Base-by-base conservation (phyloP, 2,329 filamentous ascomycete species). In the Hypomyces rosellus region DNA sequence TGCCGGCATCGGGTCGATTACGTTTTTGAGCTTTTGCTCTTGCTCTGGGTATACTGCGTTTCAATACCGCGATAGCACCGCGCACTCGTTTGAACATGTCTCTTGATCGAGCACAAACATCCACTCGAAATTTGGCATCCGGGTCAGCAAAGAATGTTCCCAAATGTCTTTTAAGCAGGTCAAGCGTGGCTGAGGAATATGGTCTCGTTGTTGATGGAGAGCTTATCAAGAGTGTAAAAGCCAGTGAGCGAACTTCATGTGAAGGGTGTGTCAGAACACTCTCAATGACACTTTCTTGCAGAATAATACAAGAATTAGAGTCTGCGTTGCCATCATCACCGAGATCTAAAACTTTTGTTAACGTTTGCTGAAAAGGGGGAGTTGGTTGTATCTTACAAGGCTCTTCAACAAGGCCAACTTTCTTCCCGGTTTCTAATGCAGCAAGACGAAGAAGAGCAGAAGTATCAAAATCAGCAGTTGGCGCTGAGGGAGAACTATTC, bases 51-150 rank as follows among this genome's bases (percentile, higher is more conserved):
- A 76, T 68, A 52, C 69, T 71, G 38, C 74, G 71, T 33, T 73
- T 72, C 16, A 86, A 67, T 9, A 77, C 74, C 15, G 77, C 75
- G 15, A 85, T 81, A 9, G 84, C 80, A 20, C 83, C 84, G 56
- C 86, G 78, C 4, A 95, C 72, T 40, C 91, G 83, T 59, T 86
- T 84, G 52, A 91, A 81, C 64, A 97, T 81, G 58, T 85, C 84
- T 54, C 88, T 85, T 2, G 86, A 82, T 54, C 88, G 80, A 20
- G 83, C 82, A 22, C 92, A 75, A 2, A 95, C 76, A 58, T 95
- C 89, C 51, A 91, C 86, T 50, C 93, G 82, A 57, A 91, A 86
- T 59, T 92, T 89, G 5, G 92, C 84, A 63, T 96, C 90, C 0
- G 88, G 83, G 55, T 96, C 91, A 3, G 89, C 82, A 63, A 95